Base-by-base conservation (phyloP, 768 basidiomycete species). In the Boletus fagicola region DNA sequence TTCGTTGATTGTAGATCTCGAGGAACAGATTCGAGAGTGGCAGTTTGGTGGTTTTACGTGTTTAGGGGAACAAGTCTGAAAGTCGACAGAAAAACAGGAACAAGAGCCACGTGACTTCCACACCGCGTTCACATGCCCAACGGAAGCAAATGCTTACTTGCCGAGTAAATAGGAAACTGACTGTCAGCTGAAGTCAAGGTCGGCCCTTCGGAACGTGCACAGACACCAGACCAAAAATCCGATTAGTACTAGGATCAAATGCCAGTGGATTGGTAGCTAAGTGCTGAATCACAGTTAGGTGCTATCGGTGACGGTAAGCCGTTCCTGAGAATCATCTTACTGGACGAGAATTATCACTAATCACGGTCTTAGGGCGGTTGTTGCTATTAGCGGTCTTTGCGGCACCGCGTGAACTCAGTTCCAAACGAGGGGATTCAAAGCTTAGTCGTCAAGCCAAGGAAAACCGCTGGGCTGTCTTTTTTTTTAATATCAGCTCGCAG, bases 281-380 rank as follows among this genome's bases (percentile, higher is more conserved):
- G 42, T 33, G 5, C 22, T 33, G 6, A n/a, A 28, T n/a, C 20
- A 43, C 35, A 42, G 22, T 28, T 18, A 40, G 45, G 46, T 28
- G 11, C 33, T 46, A 30, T 26, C 4, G 26, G 20, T 44, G 42
- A 53, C 28, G 49, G 61, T 61, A 16, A 42, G 59, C 43, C 35
- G 51, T 62, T 60, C 54, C 65, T 60, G 65, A 59, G 62, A 64
- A 64, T 61, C 62, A n/a, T 50, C 11, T 22, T 31, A 35, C 46
- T 50, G 33, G 49, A 42, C 36, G 33, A 46, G 49, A 54, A 51
- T 49, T 46, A 35, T 44, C 10, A 40, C 48, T 24, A 31, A 57
- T 33, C 36, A 30, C 30, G 36, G 7, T 6, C 50, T 28, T 33
- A 51, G 26, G 26, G 57, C 36, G 22, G 44, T 46, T 36, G 33